phyloP scores from a whole-genome alignment of 371 early-diverging fungal genomes.

The Syncephalastrum sp. region DNA sequence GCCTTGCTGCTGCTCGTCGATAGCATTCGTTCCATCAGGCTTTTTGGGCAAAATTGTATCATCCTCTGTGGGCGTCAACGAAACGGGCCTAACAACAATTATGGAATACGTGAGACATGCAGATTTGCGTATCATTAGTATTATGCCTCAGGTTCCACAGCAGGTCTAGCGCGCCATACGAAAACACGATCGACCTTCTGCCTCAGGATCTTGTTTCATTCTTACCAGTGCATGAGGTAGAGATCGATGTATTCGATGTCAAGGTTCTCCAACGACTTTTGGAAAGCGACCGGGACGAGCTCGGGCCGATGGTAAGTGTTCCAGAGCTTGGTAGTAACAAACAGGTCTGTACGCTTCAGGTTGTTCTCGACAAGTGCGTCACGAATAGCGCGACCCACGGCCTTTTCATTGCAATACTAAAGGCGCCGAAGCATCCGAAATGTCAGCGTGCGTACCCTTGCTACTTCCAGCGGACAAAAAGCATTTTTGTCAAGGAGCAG shows the following conservation, averaged over 20 bases:
- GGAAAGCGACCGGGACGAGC: constrained; percentile 47
- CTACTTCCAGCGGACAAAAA: not conserved
- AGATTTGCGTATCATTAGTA: not conserved
- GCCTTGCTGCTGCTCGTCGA: constrained; percentile 19
- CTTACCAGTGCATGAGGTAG: constrained; percentile 60
- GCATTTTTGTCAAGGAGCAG: not conserved
- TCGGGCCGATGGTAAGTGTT: constrained; percentile 51
- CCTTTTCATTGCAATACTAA: constrained; percentile 68
- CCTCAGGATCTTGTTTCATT: too few species aligned
- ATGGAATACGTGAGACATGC: too few species aligned
- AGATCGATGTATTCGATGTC: constrained; percentile 71
- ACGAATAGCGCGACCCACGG: constrained; percentile 64
- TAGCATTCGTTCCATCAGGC: constrained; percentile 36
- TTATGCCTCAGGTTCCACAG: too few species aligned
- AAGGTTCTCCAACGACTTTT: constrained; percentile 51
- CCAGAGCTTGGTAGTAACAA: constrained; percentile 91
- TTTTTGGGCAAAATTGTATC: too few species aligned
- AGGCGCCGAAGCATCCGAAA: not conserved
- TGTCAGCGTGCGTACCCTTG: not conserved
- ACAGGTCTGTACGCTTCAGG: constrained; percentile 69
- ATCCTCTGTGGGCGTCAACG: too few species aligned
- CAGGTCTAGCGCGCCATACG: too few species aligned
- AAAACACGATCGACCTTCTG: not conserved
- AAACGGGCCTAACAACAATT: too few species aligned
- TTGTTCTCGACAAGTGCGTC: constrained; percentile 49